Conservation (phyloP, 2,329 filamentous ascomycete species). For the Orbilia quercus region DNA sequence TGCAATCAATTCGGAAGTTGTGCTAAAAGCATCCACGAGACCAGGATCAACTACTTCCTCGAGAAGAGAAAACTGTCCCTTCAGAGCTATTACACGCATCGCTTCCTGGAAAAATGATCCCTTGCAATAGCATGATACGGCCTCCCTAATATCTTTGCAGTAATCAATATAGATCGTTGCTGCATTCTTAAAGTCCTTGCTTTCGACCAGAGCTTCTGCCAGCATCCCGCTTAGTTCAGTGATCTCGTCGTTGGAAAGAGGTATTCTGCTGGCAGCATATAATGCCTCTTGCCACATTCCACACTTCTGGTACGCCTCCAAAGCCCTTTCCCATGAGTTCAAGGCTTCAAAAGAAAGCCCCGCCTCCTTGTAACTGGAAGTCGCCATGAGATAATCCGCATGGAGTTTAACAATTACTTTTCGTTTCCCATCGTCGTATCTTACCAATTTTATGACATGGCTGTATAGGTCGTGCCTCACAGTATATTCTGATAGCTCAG, state of each 20-base stretch:
- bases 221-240: conserved; percentile 77
- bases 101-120: conserved; percentile 89
- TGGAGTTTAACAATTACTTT: conserved; percentile 77
- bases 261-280: conserved; percentile 77
- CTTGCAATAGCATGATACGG: conserved; percentile 83
- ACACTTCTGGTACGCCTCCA: conserved; percentile 83
- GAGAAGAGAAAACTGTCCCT: conserved; percentile 66
- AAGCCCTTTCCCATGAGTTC: conserved; percentile 77
- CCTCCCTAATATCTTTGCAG: conserved; percentile 75
- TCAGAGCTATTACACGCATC: conserved; percentile 71
- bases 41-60: conserved; percentile 77
- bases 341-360: conserved; percentile 92
- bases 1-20: conserved; percentile 88
- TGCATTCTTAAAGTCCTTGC: conserved; percentile 83
- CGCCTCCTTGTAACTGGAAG: conserved; percentile 84
- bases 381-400: conserved; percentile 78
- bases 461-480: conserved; percentile 83
- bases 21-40: conserved; percentile 81
- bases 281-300: conserved; percentile 93
- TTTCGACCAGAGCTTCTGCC: conserved; percentile 81
- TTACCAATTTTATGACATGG: conserved; percentile 80
- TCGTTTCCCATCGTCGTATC: conserved; percentile 74
- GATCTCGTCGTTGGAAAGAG: conserved; percentile 72
- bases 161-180: conserved; percentile 85
- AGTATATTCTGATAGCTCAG: conserved; percentile 81